Conservation (phyloP, 805 yeast species). For the Sungouiella thailandica region DNA sequence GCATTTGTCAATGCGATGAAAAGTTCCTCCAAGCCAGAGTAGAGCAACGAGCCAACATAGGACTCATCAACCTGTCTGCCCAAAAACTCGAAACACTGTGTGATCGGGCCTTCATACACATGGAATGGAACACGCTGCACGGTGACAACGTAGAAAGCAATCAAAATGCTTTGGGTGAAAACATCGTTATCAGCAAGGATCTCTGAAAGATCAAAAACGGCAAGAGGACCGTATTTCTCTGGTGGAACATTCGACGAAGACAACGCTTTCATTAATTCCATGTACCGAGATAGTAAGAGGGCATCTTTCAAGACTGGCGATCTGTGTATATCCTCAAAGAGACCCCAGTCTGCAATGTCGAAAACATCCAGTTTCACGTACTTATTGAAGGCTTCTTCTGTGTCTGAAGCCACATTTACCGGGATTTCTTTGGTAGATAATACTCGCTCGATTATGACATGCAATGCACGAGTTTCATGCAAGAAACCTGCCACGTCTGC, state of each 20-base stretch:
- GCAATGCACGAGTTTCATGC: background rate
- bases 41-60: too few species aligned
- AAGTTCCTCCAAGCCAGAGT: background rate
- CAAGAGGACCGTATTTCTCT: too few species aligned
- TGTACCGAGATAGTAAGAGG: background rate
- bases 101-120: background rate
- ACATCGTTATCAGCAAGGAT: too few species aligned
- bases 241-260: background rate
- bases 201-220: too few species aligned
- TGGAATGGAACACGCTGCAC: background rate
- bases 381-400: background rate
- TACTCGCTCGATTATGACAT: background rate
- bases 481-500: background rate
- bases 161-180: too few species aligned
- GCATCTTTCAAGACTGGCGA: background rate
- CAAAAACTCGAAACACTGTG: background rate
- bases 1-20: background rate
- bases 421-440: background rate
- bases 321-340: background rate
- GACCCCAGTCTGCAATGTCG: background rate
- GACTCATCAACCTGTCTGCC: background rate
- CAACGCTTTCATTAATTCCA: background rate
- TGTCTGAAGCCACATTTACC: background rate
- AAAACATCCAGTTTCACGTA: background rate
- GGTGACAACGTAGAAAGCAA: background rate